Evolutionary conservation across 2,329 filamentous ascomycete genomes (phyloP), one percentile per base, ranked within the genome.

Genomic region (Thelonectria olida): DNA sequence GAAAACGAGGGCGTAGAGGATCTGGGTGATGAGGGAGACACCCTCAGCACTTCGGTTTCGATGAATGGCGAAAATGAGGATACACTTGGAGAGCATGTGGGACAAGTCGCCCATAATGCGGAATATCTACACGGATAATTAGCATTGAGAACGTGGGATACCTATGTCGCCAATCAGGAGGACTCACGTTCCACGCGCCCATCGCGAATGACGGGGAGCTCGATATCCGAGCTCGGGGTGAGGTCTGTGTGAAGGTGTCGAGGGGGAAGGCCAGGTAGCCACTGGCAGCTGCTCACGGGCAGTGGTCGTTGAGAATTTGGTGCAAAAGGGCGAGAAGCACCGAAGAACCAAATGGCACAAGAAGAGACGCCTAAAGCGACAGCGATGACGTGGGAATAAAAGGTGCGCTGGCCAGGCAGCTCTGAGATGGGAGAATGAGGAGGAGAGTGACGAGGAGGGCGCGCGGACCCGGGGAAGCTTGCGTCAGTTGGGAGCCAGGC

Each of bases 61-160:
- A 79, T 97, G 93, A 72, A 97, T 97, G 56, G 93, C 89, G 81
- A 90, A 92, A 80, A 97, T 93, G 70, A 97, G 85, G 74, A 97
- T 96, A 76, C 90, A 88, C 85, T 97, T 97, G 58, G 93, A 96
- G 49, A 88, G 83, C 45, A 92, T 87, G 76, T 98, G 95, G 72
- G 91, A 92, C 71, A 95, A 78, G 76, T 98, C 95, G 75, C 88
- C 95, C 71, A 93, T 77, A 72, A 96, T 85, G 72, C 93, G 92
- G 79, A 97, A 88, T 71, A 85, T 66, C 86, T 88, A 48, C 9
- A 22, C n/a, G 7, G 12, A 28, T 15, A 39, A 55, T 67, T 25
- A 71, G 65, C 7, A 57, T 49, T 39, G 39, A 15, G 12, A 41
- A 1, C 8, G 20, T 38, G 17, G 42, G 13, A 36, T 38, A 48